phyloP scores from a whole-genome alignment of 257 asterid species.

The Solanum gandarillasii region DNA sequence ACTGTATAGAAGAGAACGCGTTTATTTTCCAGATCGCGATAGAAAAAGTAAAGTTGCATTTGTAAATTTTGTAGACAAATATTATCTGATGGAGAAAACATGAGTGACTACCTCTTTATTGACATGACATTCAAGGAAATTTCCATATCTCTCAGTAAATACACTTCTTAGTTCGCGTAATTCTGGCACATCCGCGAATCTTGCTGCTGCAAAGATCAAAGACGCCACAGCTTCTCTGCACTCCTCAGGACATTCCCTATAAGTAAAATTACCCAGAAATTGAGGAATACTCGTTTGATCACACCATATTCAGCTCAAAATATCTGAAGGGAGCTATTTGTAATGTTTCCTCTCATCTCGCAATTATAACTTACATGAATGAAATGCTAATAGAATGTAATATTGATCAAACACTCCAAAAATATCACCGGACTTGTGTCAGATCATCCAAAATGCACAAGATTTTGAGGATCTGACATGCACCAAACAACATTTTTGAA shows the following conservation, averaged over 20 bases:
- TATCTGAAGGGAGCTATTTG: background rate
- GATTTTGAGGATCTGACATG: background rate
- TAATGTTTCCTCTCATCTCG: background rate
- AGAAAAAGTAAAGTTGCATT: background rate
- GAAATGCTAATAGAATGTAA: background rate
- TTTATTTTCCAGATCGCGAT: background rate
- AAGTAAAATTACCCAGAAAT: background rate
- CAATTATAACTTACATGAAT: background rate
- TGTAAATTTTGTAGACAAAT: background rate
- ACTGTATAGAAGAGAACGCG: slow-evolving; percentile 24
- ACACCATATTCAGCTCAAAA: background rate
- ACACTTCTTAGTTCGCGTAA: slow-evolving; percentile 57
- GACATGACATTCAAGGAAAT: slow-evolving; percentile 32
- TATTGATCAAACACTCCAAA: background rate
- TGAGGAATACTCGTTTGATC: background rate
- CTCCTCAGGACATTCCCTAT: slow-evolving; percentile 89
- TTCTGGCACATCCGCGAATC: slow-evolving; percentile 87
- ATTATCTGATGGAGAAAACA: background rate
- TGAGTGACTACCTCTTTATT: slow-evolving; percentile 44
- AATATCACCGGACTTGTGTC: background rate
- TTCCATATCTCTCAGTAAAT: slow-evolving; percentile 61
- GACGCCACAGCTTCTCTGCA: slow-evolving; percentile 78
- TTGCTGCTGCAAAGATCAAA: slow-evolving; percentile 78
- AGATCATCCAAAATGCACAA: background rate
- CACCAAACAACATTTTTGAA: background rate